Evolutionary conservation across 306 rosid genomes (phyloP), one percentile per base, ranked within the genome.

Genomic region (Vigna reflexopilosa): DNA sequence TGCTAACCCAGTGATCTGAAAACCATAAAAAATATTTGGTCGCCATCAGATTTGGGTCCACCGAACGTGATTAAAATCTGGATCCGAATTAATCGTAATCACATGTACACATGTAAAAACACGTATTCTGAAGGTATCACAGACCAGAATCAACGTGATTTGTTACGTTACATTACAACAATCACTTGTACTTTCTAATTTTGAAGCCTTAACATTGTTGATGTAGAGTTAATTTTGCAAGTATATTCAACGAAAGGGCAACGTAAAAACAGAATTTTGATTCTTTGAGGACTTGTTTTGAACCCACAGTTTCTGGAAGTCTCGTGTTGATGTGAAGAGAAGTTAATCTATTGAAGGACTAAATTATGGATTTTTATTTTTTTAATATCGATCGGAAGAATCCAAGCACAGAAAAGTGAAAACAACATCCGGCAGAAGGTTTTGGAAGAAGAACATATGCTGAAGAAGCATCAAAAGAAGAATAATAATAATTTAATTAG

Each of bases 1-100:
- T 79, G 94, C 89, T 67, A 96, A 85, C 28, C 81, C 87, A 66
- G 73, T 85, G 22, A 96, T 91, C 99, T 96, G 89, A 82, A 88
- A 86, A 82, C 0, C 6, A 4, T 20, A 72, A 26, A 81, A 56
- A 56, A 64, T 40, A 78, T 36, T 44, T 44, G 38, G 57, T 64
- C 65, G 72, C 30, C 47, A 77, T 73, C 58, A 3, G 24, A n/a
- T 10, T 26, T 38, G 50, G 50, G 50, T 45, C 50, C 50, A 45
- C 11, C 26, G 17, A 26, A 26, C n/a, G 12, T 56, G 12, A 56
- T 58, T 58, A 15, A 58, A 58, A 58, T 13, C 9, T 26, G 4
- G 6, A 15, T 58, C 64, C 9, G 12, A 24, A 58, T 58, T 24
- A 12, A 58, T 58, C 65, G 12, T 15, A 26, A 58, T 58, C 65